Evolutionary conservation across 2,329 filamentous ascomycete genomes (phyloP).

Genomic region (Hysterium pulicare): DNA sequence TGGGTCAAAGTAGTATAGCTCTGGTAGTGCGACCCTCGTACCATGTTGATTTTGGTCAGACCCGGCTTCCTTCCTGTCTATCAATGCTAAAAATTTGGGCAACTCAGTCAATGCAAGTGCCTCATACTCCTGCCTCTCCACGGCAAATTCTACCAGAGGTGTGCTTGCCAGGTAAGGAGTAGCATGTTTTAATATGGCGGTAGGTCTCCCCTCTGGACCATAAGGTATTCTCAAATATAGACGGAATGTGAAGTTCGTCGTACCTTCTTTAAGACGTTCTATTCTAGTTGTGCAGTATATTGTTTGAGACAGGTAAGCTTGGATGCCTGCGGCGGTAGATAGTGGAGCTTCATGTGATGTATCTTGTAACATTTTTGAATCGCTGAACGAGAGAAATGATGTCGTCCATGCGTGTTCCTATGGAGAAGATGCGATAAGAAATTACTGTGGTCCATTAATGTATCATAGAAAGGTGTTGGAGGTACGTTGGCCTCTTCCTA

Average conservation of each 20-base stretch:
- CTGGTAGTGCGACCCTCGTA: background rate
- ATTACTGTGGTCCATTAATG: too few species aligned
- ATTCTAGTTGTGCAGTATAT: background rate
- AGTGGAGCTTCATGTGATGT: background rate
- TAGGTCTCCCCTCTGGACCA: background rate
- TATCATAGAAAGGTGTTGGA: too few species aligned
- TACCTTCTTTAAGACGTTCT: background rate
- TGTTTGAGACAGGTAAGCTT: background rate
- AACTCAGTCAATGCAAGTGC: background rate
- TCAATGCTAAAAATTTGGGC: background rate
- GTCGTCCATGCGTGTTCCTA: background rate
- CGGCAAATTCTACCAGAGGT: background rate
- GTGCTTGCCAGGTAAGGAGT: background rate
- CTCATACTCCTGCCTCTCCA: background rate
- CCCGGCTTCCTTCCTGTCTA: background rate
- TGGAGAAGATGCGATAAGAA: background rate
- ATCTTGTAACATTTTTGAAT: background rate
- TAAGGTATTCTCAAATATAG: background rate
- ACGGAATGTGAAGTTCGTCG: background rate
- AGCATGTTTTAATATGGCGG: background rate
- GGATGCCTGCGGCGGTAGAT: background rate
- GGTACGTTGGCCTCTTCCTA: too few species aligned
- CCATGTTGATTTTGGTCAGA: background rate
- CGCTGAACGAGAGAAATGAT: background rate
- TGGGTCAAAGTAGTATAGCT: background rate